Base-by-base conservation (phyloP, 2,329 filamentous ascomycete genomes). In the Microsporum ferrugineum region DNA sequence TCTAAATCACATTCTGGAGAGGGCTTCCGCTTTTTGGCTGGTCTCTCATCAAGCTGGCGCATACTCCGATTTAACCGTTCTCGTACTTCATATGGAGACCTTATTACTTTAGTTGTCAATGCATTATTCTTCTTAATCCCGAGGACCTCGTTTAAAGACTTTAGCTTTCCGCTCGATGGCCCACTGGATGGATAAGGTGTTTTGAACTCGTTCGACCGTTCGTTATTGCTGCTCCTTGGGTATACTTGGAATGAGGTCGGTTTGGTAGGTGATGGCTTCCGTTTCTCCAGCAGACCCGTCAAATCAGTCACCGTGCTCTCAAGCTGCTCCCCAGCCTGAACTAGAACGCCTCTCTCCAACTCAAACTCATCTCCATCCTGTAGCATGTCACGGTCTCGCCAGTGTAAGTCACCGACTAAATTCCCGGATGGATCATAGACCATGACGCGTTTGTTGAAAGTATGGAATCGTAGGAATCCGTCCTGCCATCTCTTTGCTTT, bases 401-500 rank as follows among this genome's bases (percentile, higher is more conserved):
- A 94, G 73, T 96, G 89, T 36, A 85, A 84, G 71, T 96, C 91
- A 2, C 91, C 91, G 33, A 96, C 81, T 65, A 87, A 89, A 71
- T 91, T 89, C 0, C 88, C 84, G 1, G 83, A 78, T 55, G 89
- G 85, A 71, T 96, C 91, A 68, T 94, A 92, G 5, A 95, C 88
- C 89, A 96, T 95, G 63, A 94, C 79, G 3, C 89, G 85, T 70
- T 86, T 89, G 76, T 96, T 96, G 82, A 95, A 96, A 0, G 88
- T 87, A 70, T 96, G 91, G 65, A 87, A 95, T 65, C 87, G 88
- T 63, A 96, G 82, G 58, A 85, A 85, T 39, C 92, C 91, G 85
- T 96, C 91, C 69, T 95, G 89, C 91, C 91, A 96, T 63, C 89
- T 81, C 72, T 96, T 96, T 67, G 89, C 86, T 76, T 96, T 96